Percentiles rank a stretch among this genome's conserved stretches.
phyloP scores from a whole-genome alignment of 1,284 basidiomycete species.

The Cryptococcus jaspeensis region DNA sequence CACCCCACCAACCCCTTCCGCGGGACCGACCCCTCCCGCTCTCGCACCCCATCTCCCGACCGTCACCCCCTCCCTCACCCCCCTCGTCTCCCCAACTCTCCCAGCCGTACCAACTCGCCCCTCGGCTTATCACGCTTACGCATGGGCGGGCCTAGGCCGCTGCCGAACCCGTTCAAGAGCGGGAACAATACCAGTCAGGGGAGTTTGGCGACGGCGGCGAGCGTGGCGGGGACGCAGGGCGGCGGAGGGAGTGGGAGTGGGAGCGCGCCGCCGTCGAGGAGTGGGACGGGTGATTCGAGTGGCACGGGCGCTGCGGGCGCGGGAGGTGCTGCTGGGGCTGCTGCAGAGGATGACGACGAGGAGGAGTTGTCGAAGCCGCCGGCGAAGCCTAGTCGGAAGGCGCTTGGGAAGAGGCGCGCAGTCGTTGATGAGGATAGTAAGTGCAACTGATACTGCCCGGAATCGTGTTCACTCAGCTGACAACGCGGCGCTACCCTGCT shows the following conservation, averaged over 20 bases:
- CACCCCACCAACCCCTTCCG: conserved; percentile 12
- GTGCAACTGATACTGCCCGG: conserved; percentile 4
- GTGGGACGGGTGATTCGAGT: conserved; percentile 25
- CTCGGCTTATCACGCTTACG: conserved; percentile 18
- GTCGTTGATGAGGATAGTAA: conserved; percentile 42
- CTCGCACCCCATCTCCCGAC: conserved; percentile 38
- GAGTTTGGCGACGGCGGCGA: conserved; percentile 8
- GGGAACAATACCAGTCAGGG: conserved; percentile 14
- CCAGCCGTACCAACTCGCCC: conserved; percentile 21
- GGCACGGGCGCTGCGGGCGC: conserved; percentile 6
- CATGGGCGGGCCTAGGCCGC: conserved; percentile 30
- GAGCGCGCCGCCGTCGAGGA: conserved; percentile 16
- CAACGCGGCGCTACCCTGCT: background rate
- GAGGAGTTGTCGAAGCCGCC: conserved; percentile 22
- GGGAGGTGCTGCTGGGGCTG: background rate
- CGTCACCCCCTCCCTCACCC: conserved; percentile 14
- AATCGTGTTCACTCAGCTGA: background rate
- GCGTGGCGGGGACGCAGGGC: background rate
- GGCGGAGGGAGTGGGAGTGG: background rate
- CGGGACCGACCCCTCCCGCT: conserved; percentile 12
- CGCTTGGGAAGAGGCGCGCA: conserved; percentile 47
- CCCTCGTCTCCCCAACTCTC: conserved; percentile 18
- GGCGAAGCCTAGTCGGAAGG: conserved; percentile 43
- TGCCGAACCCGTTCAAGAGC: conserved; percentile 39
- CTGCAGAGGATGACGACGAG: conserved; percentile 23